Evolutionary conservation across 371 early-diverging fungal genomes (phyloP).

Genomic region (Saksenaea oblongispora): DNA sequence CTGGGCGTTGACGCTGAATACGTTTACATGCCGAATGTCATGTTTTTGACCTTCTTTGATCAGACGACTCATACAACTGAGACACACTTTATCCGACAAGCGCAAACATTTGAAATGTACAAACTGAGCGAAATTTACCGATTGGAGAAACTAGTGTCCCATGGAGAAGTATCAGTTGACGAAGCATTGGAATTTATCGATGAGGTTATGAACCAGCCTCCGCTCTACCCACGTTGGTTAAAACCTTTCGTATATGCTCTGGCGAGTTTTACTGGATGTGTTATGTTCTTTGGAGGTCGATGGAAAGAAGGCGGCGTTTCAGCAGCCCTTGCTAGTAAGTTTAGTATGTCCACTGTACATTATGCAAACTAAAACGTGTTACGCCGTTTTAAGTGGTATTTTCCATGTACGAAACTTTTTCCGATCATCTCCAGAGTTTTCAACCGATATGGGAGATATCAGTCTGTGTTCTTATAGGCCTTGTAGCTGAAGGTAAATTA

Average conservation of each 20-base stretch:
- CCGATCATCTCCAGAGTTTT: constrained; percentile 41
- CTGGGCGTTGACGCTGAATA: constrained; percentile 72
- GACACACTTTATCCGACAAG: constrained; percentile 68
- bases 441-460: constrained; percentile 69
- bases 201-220: constrained; percentile 37
- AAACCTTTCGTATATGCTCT: constrained; percentile 51
- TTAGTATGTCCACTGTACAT: neutral
- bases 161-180: constrained; percentile 56
- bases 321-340: constrained; percentile 48
- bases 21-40: constrained; percentile 68
- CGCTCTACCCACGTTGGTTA: constrained; percentile 53
- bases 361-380: constrained; percentile 6
- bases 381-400: constrained; percentile 32
- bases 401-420: constrained; percentile 42
- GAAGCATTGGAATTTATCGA: constrained; percentile 56
- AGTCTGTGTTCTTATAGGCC: constrained; percentile 68
- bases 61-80: constrained; percentile 77
- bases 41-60: constrained; percentile 75
- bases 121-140: constrained; percentile 63
- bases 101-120: constrained; percentile 72
- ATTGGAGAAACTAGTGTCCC: constrained; percentile 46
- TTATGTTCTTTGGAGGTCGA: constrained; percentile 46
- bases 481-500: constrained; percentile 56
- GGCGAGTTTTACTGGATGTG: constrained; percentile 52
- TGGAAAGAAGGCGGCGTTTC: constrained; percentile 45